Conservation (phyloP, 306 rosid species). For the Malus fusca region DNA sequence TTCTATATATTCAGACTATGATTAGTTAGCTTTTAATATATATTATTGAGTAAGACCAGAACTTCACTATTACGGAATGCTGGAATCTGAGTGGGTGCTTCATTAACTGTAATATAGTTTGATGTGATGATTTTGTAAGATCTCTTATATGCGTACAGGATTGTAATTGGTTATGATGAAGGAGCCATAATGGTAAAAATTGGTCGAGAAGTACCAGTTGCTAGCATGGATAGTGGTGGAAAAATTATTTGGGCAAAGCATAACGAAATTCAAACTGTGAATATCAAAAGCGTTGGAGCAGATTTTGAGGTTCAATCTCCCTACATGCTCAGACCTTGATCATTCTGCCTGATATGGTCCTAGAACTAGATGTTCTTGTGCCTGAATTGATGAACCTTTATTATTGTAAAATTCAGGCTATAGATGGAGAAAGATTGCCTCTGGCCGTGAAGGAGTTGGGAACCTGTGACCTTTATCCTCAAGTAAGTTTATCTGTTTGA, state of each 20-base stretch:
- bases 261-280: slow-evolving; percentile 92
- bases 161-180: slow-evolving; percentile 96
- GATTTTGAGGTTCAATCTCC: slow-evolving; percentile 66
- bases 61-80: not conserved
- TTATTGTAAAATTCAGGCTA: slow-evolving; percentile 43
- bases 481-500: slow-evolving; percentile 39
- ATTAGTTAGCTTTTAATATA: not conserved
- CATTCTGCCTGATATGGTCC: not conserved
- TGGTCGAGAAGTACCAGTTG: slow-evolving; percentile 95
- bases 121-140: not conserved
- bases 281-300: slow-evolving; percentile 84
- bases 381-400: not conserved
- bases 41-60: not conserved
- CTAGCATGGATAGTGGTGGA: slow-evolving; percentile 95
- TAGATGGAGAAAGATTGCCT: slow-evolving; percentile 94
- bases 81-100: not conserved
- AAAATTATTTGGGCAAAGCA: slow-evolving; percentile 98
- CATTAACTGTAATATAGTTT: not conserved
- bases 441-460: slow-evolving; percentile 96
- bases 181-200: slow-evolving; percentile 96
- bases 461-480: slow-evolving; percentile 97
- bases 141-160: slow-evolving; percentile 31
- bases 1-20: not conserved
- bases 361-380: not conserved
- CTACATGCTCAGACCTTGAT: slow-evolving; percentile 1